These are phyloP conservation scores for Simplicillium aogashimaense DNA, from an alignment of 2,329 filamentous ascomycete species.

Conservation along the genomic window DNA sequence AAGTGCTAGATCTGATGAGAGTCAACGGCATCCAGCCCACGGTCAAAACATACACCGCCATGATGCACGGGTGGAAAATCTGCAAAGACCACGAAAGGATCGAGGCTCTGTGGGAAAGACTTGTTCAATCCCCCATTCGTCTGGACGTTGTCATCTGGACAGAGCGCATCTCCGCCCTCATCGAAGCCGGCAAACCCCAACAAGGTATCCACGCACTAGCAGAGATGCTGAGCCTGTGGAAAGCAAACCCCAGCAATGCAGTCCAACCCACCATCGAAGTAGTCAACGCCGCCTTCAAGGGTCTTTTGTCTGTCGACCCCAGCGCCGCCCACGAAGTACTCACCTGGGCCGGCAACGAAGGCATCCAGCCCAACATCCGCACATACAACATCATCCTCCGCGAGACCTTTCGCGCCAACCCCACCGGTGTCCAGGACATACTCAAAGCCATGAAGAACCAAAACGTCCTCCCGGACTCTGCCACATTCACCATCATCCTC, in stretches of 20 bases:
- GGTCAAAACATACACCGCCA: constrained; percentile 58
- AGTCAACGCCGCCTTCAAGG: constrained; percentile 62
- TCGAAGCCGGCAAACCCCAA: constrained; percentile 41
- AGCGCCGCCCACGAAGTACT: constrained; percentile 44
- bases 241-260: constrained; percentile 22
- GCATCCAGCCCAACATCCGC: constrained; percentile 44
- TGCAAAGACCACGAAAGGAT: constrained; percentile 49
- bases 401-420: constrained; percentile 40
- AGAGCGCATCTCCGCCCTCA: constrained; percentile 55
- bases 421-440: constrained; percentile 38
- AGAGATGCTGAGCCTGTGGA: constrained; percentile 56
- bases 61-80: constrained; percentile 61
- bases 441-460: constrained; percentile 48
- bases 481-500: constrained; percentile 65
- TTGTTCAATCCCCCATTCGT: constrained; percentile 44
- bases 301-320: constrained; percentile 43
- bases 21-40: constrained; percentile 45
- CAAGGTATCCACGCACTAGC: constrained; percentile 53
- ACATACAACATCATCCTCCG: constrained; percentile 64
- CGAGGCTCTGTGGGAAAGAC: constrained; percentile 56
- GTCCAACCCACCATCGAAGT: constrained; percentile 52
- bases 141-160: constrained; percentile 63
- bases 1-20: constrained; percentile 32
- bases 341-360: constrained; percentile 45
- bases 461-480: constrained; percentile 49